These are phyloP conservation scores for Boletus vinaceobasis DNA, from an alignment of 768 basidiomycete species.

Conservation along the genomic window DNA sequence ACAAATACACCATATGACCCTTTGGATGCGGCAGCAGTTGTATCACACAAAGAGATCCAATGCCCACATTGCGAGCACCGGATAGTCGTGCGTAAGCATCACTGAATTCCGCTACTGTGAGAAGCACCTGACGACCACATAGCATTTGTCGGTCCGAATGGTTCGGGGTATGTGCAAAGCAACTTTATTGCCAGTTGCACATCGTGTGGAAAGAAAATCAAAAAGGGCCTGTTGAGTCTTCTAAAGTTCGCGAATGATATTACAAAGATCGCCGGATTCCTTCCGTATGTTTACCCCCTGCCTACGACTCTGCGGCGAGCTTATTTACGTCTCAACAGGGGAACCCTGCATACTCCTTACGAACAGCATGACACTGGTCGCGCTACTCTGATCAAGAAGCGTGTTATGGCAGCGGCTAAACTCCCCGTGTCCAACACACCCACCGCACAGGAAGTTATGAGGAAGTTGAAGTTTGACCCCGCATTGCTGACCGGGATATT, in stretches of 20 bases:
- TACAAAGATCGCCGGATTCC: slow-evolving; percentile 7
- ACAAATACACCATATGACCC: slow-evolving; percentile 10
- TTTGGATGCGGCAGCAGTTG: slow-evolving; percentile 20
- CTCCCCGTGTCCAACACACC: neutral
- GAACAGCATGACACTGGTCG: slow-evolving; percentile 13
- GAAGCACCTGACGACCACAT: neutral
- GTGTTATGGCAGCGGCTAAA: slow-evolving; percentile 1
- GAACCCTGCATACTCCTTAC: slow-evolving; percentile 30
- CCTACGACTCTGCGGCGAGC: neutral
- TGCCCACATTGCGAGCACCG: slow-evolving; percentile 30
- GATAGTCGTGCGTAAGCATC: slow-evolving; percentile 21
- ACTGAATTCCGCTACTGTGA: neutral
- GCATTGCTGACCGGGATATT: neutral
- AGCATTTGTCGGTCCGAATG: slow-evolving; percentile 39
- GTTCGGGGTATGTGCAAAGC: slow-evolving; percentile 47
- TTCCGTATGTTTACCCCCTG: slow-evolving; percentile 29
- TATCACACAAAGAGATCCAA: slow-evolving; percentile 20
- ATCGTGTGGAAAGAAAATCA: slow-evolving; percentile 35
- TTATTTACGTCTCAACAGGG: slow-evolving; percentile 19
- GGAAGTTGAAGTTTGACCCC: slow-evolving; percentile 8
- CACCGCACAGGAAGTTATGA: neutral
- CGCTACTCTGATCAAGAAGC: slow-evolving; percentile 22
- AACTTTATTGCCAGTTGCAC: slow-evolving; percentile 35
- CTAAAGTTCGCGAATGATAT: slow-evolving; percentile 39
- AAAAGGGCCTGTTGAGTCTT: slow-evolving; percentile 35